Percentiles rank a stretch among this genome's conserved stretches.
These are phyloP conservation scores for Myotisia sp. DNA, from an alignment of 2,329 filamentous ascomycete genomes.

Conservation along the genomic window DNA sequence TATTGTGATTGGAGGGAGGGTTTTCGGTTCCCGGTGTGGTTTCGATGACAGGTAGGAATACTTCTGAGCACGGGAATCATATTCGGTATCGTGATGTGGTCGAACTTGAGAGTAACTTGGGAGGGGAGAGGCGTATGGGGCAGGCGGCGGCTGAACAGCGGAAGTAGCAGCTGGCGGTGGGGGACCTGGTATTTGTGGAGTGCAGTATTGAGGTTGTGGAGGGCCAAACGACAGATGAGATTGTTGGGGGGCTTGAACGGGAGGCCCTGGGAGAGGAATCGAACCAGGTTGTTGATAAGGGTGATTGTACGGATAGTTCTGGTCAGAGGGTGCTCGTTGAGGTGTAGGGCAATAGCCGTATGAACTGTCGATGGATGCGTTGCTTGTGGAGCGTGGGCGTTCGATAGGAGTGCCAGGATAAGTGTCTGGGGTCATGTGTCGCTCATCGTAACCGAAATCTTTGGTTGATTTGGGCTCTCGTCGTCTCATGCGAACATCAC, in stretches of 20 bases:
- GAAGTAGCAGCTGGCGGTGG: conserved; percentile 32
- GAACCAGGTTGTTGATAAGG: conserved; percentile 20
- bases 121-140: conserved; percentile 24
- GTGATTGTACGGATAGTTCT: conserved; percentile 29
- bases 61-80: conserved; percentile 16
- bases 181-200: conserved; percentile 25
- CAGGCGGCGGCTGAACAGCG: conserved; percentile 29
- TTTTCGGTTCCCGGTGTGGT: conserved; percentile 16
- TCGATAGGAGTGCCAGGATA: conserved; percentile 34
- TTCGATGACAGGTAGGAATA: conserved; percentile 19
- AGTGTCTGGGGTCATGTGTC: conserved; percentile 37
- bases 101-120: conserved; percentile 21
- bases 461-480: conserved; percentile 56
- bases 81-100: conserved; percentile 21
- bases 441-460: conserved; percentile 49
- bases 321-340: conserved; percentile 36
- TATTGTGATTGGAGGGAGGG: conserved; percentile 17
- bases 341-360: conserved; percentile 30
- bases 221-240: conserved; percentile 32
- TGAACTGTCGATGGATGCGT: conserved; percentile 39
- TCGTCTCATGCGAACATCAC: conserved; percentile 84
- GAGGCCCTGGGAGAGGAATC: conserved; percentile 10
- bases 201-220: conserved; percentile 28
- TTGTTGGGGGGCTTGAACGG: conserved; percentile 17
- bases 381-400: conserved; percentile 48